These are phyloP conservation scores for Cyberlindnera xishuangbannaensis DNA, from an alignment of 805 yeast species.

Conservation along the genomic window DNA sequence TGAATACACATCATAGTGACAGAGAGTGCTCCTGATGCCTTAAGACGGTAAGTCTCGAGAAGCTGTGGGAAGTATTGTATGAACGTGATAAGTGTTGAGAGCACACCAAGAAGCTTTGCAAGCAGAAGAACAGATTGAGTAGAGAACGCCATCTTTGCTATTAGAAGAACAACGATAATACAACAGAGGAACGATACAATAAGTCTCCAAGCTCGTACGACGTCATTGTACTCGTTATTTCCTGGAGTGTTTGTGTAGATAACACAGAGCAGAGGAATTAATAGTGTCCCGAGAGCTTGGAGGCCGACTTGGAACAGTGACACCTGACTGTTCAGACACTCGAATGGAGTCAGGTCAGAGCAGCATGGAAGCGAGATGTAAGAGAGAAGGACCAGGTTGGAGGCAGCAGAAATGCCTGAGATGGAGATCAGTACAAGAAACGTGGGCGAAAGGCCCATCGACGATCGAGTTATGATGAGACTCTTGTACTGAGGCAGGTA, in stretches of 20 bases:
- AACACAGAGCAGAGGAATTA: slow-evolving; percentile 53
- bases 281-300: slow-evolving; percentile 54
- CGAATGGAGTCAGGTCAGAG: slow-evolving; percentile 37
- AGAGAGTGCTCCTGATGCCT: slow-evolving; percentile 77
- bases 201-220: slow-evolving; percentile 35
- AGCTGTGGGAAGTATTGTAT: slow-evolving; percentile 80
- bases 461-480: slow-evolving; percentile 49
- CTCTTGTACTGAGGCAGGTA: slow-evolving; percentile 72
- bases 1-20: slow-evolving; percentile 79
- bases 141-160: slow-evolving; percentile 24
- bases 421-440: slow-evolving; percentile 66
- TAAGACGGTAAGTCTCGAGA: slow-evolving; percentile 57
- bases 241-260: slow-evolving; percentile 39
- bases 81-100: slow-evolving; percentile 57
- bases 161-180: slow-evolving; percentile 30
- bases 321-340: slow-evolving; percentile 61
- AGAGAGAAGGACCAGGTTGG: slow-evolving; percentile 61
- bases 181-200: slow-evolving; percentile 33
- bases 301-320: slow-evolving; percentile 62
- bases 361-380: slow-evolving; percentile 62
- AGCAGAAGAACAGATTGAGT: slow-evolving; percentile 26
- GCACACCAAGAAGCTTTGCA: slow-evolving; percentile 58
- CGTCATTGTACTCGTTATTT: slow-evolving; percentile 34
- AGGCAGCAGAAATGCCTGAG: slow-evolving; percentile 60
- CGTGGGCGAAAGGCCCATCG: slow-evolving; percentile 75